A percentile compares a stretch with the other conserved stretches of the same genome.
Evolutionary conservation across 164 flowering plant species (phyloP).

Genomic region (Pachysandra terminalis): DNA sequence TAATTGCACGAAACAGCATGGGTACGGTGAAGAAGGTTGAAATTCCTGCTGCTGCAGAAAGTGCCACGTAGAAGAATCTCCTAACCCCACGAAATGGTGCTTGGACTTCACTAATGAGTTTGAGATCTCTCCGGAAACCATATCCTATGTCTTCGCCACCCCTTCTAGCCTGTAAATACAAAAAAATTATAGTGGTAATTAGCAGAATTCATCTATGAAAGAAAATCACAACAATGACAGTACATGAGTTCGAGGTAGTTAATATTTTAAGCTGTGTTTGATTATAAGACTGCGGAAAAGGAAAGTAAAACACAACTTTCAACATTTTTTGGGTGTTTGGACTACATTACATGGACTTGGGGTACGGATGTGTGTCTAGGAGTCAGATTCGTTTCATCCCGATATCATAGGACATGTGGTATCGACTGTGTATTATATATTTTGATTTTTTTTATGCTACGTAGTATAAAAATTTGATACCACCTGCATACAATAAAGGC

Average conservation of each 20-base stretch:
- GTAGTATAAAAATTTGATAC: no score
- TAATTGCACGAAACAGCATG: conserved; percentile 65
- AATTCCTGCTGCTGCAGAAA: conserved; percentile 93
- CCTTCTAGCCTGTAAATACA: conserved; percentile 66
- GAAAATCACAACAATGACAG: background rate
- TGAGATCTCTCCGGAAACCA: conserved; percentile 89
- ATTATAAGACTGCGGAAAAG: no score
- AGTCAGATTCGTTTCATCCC: no score
- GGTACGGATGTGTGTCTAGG: conserved; percentile 54
- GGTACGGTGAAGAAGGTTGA: conserved; percentile 78
- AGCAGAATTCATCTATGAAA: no score
- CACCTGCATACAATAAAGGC: no score
- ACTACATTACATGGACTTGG: conserved; percentile 81
- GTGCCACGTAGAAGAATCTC: conserved; percentile 86
- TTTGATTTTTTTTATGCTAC: no score
- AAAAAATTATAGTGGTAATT: background rate
- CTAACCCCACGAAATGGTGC: conserved; percentile 97
- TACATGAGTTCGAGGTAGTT: background rate
- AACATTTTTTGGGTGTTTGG: conserved; percentile 29
- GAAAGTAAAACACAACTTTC: no score
- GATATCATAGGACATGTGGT: no score
- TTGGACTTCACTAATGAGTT: conserved; percentile 97
- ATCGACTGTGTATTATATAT: no score
- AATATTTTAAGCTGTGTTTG: no score
- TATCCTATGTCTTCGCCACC: conserved; percentile 96